Percentiles rank a stretch among this genome's conserved stretches.
Evolutionary conservation across 2,329 filamentous ascomycete genomes (phyloP).

Genomic region (Apiospora malaysiana): DNA sequence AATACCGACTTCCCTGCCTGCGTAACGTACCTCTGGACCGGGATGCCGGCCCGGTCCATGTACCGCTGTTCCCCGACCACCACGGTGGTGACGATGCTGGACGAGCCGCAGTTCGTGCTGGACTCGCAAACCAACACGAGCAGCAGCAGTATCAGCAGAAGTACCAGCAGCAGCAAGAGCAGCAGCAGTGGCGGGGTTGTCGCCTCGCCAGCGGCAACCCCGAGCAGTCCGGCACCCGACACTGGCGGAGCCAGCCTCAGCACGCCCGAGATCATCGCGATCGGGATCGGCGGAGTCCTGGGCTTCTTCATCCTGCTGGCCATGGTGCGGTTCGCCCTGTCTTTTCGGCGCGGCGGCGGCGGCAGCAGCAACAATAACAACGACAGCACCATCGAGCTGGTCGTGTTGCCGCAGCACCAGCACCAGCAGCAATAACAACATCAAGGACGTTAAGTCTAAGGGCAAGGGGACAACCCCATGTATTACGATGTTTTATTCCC

Average conservation of each 20-base stretch:
- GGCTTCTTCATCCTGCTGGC: background rate
- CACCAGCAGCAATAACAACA: background rate
- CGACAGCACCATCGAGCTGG: background rate
- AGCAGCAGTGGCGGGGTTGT: background rate
- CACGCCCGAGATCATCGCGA: background rate
- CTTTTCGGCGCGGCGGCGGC: background rate
- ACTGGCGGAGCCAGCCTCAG: background rate
- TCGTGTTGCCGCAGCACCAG: background rate
- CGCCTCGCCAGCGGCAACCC: constrained; percentile 2
- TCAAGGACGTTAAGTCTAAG: background rate
- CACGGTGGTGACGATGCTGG: constrained; percentile 40
- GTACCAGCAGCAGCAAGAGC: constrained; percentile 23
- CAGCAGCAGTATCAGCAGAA: background rate
- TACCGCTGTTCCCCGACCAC: constrained; percentile 41
- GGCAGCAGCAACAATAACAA: background rate
- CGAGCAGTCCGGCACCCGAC: background rate
- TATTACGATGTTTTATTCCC: background rate
- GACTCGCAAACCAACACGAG: constrained; percentile 30
- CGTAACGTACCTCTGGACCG: constrained; percentile 46
- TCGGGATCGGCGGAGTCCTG: background rate
- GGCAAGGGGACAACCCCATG: background rate
- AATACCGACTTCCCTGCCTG: constrained; percentile 35
- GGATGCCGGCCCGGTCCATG: constrained; percentile 41
- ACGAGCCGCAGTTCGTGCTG: constrained; percentile 42
- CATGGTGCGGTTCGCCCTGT: background rate